phyloP scores from a whole-genome alignment of 768 basidiomycete species.

The Thelephora ganbajun region DNA sequence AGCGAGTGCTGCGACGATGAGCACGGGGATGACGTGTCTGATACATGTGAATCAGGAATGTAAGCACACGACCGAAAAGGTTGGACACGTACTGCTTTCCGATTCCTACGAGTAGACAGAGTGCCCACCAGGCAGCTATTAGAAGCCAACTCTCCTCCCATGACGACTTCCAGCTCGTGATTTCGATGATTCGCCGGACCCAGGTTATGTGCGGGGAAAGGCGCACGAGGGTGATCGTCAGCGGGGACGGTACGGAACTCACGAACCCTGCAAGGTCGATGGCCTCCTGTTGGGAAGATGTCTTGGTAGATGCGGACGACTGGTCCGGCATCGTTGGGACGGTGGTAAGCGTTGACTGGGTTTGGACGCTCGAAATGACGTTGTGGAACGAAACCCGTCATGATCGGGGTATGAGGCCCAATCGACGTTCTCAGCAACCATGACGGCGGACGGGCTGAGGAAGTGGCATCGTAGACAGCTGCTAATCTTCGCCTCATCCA shows the following conservation, averaged over 20 bases:
- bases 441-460: too few species aligned
- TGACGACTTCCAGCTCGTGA: conserved; percentile 40
- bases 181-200: conserved; percentile 28
- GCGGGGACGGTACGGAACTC: conserved; percentile 42
- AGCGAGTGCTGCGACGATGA: conserved; percentile 26
- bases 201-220: conserved; percentile 41
- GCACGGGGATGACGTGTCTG: conserved; percentile 48
- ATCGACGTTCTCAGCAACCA: too few species aligned
- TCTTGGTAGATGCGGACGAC: not conserved
- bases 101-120: conserved; percentile 40
- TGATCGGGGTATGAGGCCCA: too few species aligned
- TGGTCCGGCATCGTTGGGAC: too few species aligned
- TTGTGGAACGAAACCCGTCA: too few species aligned
- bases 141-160: conserved; percentile 54
- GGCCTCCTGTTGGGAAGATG: not conserved
- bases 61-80: not conserved
- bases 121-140: conserved; percentile 64
- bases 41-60: not conserved
- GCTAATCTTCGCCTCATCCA: not conserved
- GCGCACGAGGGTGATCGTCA: conserved; percentile 45
- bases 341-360: too few species aligned
- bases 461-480: not conserved
- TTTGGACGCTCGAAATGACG: too few species aligned
- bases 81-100: conserved; percentile 32
- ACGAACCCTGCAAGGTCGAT: conserved; percentile 30